A percentile compares a stretch with the other conserved stretches of the same genome.
phyloP scores from a whole-genome alignment of 495 filamentous ascomycete species.

The Aspergillus panamensis region DNA sequence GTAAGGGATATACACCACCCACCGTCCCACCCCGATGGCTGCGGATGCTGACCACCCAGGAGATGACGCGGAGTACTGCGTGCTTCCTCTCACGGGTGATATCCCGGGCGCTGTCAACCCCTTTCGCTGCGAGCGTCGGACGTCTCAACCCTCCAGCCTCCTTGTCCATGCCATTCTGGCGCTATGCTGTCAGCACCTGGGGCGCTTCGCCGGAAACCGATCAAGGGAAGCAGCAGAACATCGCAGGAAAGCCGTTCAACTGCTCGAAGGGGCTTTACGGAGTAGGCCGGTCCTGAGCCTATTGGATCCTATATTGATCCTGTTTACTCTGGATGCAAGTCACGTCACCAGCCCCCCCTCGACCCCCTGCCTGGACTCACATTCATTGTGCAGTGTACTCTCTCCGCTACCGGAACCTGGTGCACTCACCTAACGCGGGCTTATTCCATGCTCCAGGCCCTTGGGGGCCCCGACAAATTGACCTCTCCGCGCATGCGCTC shows the following conservation, averaged over 20 bases:
- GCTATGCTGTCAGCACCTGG: slow-evolving; percentile 21
- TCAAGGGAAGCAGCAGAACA: slow-evolving; percentile 12
- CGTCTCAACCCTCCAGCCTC: slow-evolving; percentile 7
- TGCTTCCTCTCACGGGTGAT: slow-evolving; percentile 20
- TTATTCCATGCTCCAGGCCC: slow-evolving; percentile 13
- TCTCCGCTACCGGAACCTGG: slow-evolving; percentile 20
- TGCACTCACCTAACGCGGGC: slow-evolving; percentile 10
- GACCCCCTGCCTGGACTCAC: background rate
- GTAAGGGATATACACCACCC: background rate
- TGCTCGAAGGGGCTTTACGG: slow-evolving; percentile 14
- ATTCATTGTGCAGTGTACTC: slow-evolving; percentile 15
- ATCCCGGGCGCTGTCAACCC: slow-evolving; percentile 12
- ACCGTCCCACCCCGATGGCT: background rate
- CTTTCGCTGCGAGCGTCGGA: slow-evolving; percentile 14
- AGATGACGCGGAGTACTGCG: slow-evolving; percentile 25
- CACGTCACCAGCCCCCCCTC: background rate
- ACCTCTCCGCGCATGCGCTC: slow-evolving; percentile 14
- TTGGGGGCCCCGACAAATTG: slow-evolving; percentile 14
- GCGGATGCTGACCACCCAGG: background rate
- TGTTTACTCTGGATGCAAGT: slow-evolving; percentile 23
- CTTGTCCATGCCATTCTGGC: slow-evolving; percentile 24
- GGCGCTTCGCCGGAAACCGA: slow-evolving; percentile 6
- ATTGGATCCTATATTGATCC: slow-evolving; percentile 20
- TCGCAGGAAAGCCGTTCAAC: slow-evolving; percentile 16
- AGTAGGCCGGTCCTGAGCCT: background rate